Conservation (phyloP, 331 rosid genomes). For the Malus hybrid region DNA sequence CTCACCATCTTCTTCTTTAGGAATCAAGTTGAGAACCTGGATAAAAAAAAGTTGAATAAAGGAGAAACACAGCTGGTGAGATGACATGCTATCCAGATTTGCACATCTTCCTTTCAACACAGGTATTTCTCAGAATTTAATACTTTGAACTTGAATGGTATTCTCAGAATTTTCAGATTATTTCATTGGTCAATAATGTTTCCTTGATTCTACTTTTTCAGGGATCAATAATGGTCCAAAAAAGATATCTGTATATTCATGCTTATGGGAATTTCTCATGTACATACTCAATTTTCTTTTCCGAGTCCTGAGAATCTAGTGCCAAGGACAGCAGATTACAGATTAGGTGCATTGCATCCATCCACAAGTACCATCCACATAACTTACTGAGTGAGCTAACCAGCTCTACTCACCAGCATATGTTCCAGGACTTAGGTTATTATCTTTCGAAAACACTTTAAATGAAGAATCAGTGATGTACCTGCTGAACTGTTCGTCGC, state of each 20-base stretch:
- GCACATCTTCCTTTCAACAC: neutral
- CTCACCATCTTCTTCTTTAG: conserved; percentile 82
- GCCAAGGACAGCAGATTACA: neutral
- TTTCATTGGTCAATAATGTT: neutral
- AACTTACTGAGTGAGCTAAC: neutral
- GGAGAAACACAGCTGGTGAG: neutral
- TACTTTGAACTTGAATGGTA: neutral
- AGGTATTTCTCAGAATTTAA: neutral
- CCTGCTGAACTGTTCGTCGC: conserved; percentile 76
- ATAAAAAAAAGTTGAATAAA: neutral
- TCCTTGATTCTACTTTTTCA: neutral
- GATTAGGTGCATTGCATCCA: neutral
- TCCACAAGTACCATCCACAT: neutral
- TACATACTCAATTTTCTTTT: neutral
- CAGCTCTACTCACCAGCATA: neutral
- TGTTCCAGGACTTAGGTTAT: neutral
- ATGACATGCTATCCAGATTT: neutral
- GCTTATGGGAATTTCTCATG: neutral
- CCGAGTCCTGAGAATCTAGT: neutral
- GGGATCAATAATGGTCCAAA: neutral
- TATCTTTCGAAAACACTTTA: neutral
- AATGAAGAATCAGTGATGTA: conserved; percentile 20
- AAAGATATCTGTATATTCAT: neutral
- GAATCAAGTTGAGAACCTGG: conserved; percentile 69
- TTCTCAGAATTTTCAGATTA: neutral